A percentile compares a stretch with the other conserved stretches of the same genome.
These are phyloP conservation scores for Petunia axillaris DNA, from an alignment of 257 asterid species.

Conservation along the genomic window DNA sequence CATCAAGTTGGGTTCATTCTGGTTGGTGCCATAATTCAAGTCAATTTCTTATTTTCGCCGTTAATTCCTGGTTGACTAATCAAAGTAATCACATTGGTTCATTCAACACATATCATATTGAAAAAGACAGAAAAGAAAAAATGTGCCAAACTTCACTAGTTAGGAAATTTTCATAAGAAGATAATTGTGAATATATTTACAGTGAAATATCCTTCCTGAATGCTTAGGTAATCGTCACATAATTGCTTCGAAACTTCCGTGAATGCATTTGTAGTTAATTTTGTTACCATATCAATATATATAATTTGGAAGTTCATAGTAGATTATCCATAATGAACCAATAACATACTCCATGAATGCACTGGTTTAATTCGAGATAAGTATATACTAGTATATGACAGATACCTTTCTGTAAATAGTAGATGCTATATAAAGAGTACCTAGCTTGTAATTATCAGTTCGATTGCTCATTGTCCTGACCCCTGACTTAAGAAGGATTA, in stretches of 20 bases:
- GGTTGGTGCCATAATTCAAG: background rate
- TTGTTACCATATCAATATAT: too few species aligned
- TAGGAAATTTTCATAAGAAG: background rate
- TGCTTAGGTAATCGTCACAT: background rate
- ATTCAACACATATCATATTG: background rate
- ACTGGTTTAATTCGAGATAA: too few species aligned
- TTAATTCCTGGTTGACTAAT: background rate
- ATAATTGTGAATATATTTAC: background rate
- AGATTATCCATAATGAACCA: too few species aligned
- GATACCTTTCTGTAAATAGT: too few species aligned
- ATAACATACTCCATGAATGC: too few species aligned
- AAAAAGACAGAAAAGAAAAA: background rate
- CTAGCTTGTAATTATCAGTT: too few species aligned
- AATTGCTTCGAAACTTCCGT: background rate
- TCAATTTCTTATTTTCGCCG: background rate
- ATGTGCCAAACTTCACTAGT: background rate
- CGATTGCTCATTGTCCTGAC: too few species aligned
- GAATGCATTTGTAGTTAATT: too few species aligned
- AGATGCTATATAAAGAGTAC: too few species aligned
- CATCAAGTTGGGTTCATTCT: background rate
- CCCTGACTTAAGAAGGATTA: too few species aligned
- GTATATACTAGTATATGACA: too few species aligned
- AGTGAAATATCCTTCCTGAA: background rate
- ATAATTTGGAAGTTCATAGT: too few species aligned
- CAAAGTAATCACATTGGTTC: background rate